Conservation (phyloP, 768 basidiomycete species). For the Paxillus rubicundulus region DNA sequence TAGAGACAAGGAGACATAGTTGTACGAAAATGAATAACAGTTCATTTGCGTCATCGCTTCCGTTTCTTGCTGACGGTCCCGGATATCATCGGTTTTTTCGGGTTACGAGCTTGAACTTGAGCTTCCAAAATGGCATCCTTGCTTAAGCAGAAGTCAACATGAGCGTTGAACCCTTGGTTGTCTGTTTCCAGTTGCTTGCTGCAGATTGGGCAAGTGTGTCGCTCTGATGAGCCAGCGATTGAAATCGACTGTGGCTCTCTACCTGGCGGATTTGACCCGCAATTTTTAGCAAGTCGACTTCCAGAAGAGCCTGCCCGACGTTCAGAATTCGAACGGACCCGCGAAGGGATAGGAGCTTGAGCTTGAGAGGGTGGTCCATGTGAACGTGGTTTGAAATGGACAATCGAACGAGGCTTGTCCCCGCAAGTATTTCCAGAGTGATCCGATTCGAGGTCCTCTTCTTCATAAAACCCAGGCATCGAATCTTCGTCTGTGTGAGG, state of each 20-base stretch:
- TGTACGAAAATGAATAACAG: neutral
- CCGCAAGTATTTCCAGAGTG: conserved; percentile 3
- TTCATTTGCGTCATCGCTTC: conserved; percentile 10
- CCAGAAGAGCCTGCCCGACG: neutral
- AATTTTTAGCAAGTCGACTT: conserved; percentile 11
- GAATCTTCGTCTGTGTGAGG: conserved; percentile 26
- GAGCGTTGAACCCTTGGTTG: conserved; percentile 80
- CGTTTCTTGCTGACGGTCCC: conserved; percentile 9
- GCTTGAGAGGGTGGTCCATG: neutral
- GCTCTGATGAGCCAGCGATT: neutral
- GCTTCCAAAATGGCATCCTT: conserved; percentile 73
- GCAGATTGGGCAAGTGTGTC: conserved; percentile 74
- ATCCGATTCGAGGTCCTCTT: conserved; percentile 35
- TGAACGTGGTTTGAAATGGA: conserved; percentile 16
- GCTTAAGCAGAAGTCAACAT: conserved; percentile 88
- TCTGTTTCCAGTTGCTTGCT: conserved; percentile 57
- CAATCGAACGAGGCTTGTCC: conserved; percentile 2
- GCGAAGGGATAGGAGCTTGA: neutral
- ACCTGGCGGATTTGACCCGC: conserved; percentile 15
- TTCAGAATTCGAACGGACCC: neutral
- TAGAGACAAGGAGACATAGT: too few relatives aligned
- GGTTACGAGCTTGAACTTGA: conserved; percentile 37
- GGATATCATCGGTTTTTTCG: conserved; percentile 1
- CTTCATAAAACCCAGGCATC: conserved; percentile 56
- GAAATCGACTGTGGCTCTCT: conserved; percentile 1